Base-by-base conservation (phyloP, 2,329 filamentous ascomycete species). In the Phyllosticta citribraziliensis region DNA sequence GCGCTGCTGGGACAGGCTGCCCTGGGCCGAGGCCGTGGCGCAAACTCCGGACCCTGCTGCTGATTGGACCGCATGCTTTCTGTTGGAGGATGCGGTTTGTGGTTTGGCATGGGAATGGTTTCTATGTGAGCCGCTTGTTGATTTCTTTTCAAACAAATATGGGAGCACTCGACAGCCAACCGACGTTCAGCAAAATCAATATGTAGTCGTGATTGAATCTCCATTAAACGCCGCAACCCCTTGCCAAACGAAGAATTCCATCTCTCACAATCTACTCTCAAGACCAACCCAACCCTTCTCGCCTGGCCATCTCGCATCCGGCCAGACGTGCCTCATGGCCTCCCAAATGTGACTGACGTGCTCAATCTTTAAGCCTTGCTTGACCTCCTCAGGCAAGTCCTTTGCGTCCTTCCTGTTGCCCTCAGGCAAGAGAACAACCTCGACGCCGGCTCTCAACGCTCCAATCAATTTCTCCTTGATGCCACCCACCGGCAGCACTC, bases 391-490 rank as follows among this genome's bases (percentile, higher is more conserved):
- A 0, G 94, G 94, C 60, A 97, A 79, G 75, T 97, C 93, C 74
- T 88, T 89, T 62, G 89, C 88, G 72, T 99, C 94, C 76, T 97
- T 97, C 65, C 87, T 83, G 73, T 99, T 99, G 67, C 89, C 88
- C 33, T 87, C 83, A 2, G 94, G 94, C 8, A 99, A 79, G 63
- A 99, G 74, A 8, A 99, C 93, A 33, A 90, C 93, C 81, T 96
- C 96, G 64, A 99, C 93, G 27, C 94, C 94, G 1, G 94, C 94
- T 60, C 93, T 84, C 70, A 95, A 80, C 9, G 94, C 94, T 22
- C 94, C 94, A 70, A 99, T 97, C 58, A 97, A 81, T 75, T 99
- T 99, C 83, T 99, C 93, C 77, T 97, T 97, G 78, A 99, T 97
- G 19, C 94, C 94, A 58, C 94, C 94, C 40, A 99, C 94, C 25